These are phyloP conservation scores for Blumeriella jaapii DNA, from an alignment of 2,329 filamentous ascomycete genomes.

Conservation along the genomic window DNA sequence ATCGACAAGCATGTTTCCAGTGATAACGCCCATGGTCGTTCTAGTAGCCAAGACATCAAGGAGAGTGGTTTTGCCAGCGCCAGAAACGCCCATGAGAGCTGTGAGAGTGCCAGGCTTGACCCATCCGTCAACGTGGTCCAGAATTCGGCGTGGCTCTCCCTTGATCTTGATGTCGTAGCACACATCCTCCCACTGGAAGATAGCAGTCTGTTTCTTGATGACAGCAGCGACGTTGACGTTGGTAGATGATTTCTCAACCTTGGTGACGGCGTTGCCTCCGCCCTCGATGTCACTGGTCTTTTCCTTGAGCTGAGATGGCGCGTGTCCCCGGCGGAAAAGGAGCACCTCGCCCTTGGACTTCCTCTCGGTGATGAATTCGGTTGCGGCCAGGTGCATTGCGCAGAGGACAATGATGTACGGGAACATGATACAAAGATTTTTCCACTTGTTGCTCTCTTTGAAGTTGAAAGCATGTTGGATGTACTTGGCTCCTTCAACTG, in stretches of 20 bases:
- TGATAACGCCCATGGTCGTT: slow-evolving; percentile 80
- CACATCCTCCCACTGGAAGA: slow-evolving; percentile 27
- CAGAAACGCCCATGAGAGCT: slow-evolving; percentile 45
- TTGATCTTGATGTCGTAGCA: slow-evolving; percentile 71
- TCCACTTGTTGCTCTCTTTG: slow-evolving; percentile 48
- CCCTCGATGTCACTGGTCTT: slow-evolving; percentile 12
- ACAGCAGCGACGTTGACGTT: slow-evolving; percentile 13
- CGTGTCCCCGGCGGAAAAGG: slow-evolving; percentile 60
- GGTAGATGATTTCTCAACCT: slow-evolving; percentile 11
- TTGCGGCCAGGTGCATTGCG: slow-evolving; percentile 47
- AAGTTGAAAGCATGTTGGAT: slow-evolving; percentile 45
- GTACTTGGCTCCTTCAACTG: slow-evolving; percentile 47
- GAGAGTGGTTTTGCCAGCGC: slow-evolving; percentile 77
- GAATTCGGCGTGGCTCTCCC: slow-evolving; percentile 47
- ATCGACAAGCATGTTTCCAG: slow-evolving; percentile 65
- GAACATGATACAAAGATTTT: slow-evolving; percentile 59
- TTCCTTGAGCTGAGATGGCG: slow-evolving; percentile 22
- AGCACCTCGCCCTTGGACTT: slow-evolving; percentile 70
- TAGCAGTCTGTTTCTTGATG: slow-evolving; percentile 20
- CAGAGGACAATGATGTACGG: slow-evolving; percentile 54
- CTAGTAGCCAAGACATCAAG: slow-evolving; percentile 70
- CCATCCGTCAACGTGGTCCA: slow-evolving; percentile 60
- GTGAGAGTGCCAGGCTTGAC: slow-evolving; percentile 60
- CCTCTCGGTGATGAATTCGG: slow-evolving; percentile 50
- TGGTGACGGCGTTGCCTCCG: slow-evolving; percentile 1